Evolutionary conservation across 2,329 filamentous ascomycete species (phyloP).

Genomic region (Botrytis deweyae): DNA sequence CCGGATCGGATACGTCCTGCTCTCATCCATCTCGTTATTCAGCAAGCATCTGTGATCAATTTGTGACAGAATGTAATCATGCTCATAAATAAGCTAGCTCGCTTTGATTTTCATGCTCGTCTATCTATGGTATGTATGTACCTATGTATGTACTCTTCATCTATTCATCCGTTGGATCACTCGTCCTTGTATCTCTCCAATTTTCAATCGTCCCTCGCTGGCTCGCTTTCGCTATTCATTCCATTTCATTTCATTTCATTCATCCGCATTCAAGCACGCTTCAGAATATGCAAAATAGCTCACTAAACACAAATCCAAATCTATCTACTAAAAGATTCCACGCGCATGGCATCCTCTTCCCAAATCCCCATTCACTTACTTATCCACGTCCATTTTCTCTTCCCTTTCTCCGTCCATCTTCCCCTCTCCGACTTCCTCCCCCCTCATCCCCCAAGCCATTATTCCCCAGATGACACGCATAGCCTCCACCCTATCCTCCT

Average conservation of each 20-base stretch:
- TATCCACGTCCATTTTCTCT: slow-evolving; percentile 31
- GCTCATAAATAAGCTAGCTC: neutral
- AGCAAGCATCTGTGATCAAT: neutral
- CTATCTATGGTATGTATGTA: neutral
- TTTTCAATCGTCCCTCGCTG: neutral
- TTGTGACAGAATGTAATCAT: neutral
- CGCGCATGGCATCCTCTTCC: neutral
- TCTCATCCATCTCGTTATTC: neutral
- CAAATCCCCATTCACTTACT: neutral
- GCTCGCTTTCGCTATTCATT: neutral
- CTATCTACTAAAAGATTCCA: neutral
- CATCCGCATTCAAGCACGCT: neutral
- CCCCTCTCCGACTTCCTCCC: slow-evolving; percentile 20
- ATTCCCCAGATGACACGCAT: slow-evolving; percentile 59
- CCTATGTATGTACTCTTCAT: neutral
- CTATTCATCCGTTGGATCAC: neutral
- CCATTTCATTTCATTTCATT: neutral
- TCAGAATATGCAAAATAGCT: neutral
- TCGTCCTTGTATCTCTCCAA: neutral
- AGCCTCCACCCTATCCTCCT: slow-evolving; percentile 54
- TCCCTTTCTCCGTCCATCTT: neutral
- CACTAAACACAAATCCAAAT: neutral
- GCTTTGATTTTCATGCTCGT: neutral
- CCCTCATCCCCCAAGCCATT: slow-evolving; percentile 60
- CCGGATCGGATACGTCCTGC: neutral